Base-by-base conservation (phyloP, 306 rosid species). In the Vigna hirtella region DNA sequence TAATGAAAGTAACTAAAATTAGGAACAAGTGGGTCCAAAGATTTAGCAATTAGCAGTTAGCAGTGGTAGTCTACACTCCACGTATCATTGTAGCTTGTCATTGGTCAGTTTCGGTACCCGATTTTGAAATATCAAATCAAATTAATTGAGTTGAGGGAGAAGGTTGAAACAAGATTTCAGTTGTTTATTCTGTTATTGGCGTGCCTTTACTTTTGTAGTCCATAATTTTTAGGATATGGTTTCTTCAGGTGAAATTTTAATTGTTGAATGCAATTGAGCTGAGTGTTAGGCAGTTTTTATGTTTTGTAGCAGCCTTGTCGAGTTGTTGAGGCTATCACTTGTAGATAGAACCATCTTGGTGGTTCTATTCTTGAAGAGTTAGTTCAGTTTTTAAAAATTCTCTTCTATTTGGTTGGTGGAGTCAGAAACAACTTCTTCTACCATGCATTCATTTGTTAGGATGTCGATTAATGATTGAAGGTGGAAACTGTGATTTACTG, bases 1-100 rank as follows among this genome's bases (percentile, higher is more conserved):
- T 65, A 26, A 65, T 65, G 70, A 40, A 38, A 65, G 51, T 17
- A 18, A 4, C 50, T n/a, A 65, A 40, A 38, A 40, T 18, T 17
- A 40, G 34, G 2, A 42, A 42, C 30, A 11, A 66, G 52, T 66
- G 52, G 71, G 52, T 66, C 71, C 52, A 9, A 65, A 20, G 70
- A 38, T 38, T 17, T 36, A 7, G 13, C 48, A 42, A 42, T 9
- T 43, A 45, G 49, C 49, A 11, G 15, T 45, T 45, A 45, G 16
- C 26, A 9, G 16, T 64, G 50, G 14, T 28, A 64, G 30, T 38
- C 49, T 36, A 36, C 70, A 64, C 42, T 32, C 28, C 69, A 16
- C 16, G 6, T 34, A 64, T 15, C 4, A 38, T n/a, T 34, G 12
- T 38, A 17, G 24, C 3, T 8, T 6, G 20, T 16, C n/a, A 36